Conservation (phyloP, 352 stramenopile species). For the Pythium plurisporium region DNA sequence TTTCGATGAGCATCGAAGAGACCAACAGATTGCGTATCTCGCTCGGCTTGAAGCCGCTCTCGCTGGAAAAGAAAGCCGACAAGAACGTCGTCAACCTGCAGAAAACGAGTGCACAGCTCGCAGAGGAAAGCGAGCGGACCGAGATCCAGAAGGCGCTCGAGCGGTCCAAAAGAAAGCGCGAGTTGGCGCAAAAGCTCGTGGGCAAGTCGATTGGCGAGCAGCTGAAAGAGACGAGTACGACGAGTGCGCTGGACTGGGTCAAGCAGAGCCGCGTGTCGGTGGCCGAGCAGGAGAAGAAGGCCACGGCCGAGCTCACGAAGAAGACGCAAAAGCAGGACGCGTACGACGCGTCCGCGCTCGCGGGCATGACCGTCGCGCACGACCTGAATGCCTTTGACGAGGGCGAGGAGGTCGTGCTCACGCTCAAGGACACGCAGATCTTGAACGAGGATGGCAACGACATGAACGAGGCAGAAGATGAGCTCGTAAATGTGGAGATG, state of each 20-base stretch:
- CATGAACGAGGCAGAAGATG: constrained; percentile 72
- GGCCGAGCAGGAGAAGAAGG: constrained; percentile 12
- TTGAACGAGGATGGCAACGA: constrained; percentile 78
- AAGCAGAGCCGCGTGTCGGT: constrained; percentile 45
- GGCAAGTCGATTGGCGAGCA: constrained; percentile 75
- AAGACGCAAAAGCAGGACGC: constrained; percentile 2
- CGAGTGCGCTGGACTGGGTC: constrained; percentile 65
- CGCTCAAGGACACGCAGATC: constrained; percentile 89
- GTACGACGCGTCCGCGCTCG: constrained; percentile 75
- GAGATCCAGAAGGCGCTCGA: constrained; percentile 53
- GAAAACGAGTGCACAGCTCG: constrained; percentile 57
- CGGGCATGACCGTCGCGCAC: constrained; percentile 90
- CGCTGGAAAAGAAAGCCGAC: constrained; percentile 41
- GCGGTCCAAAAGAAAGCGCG: constrained; percentile 63
- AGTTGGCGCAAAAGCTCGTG: constrained; percentile 62
- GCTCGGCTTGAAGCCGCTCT: constrained; percentile 73
- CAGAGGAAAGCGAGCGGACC: constrained; percentile 38
- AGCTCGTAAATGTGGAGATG: constrained; percentile 85
- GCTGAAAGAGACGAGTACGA: constrained; percentile 32
- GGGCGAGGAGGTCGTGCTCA: constrained; percentile 92
- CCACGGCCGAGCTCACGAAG: not conserved
- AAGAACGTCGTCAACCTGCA: constrained; percentile 58
- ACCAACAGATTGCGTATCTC: constrained; percentile 70
- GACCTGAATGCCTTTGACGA: constrained; percentile 82
- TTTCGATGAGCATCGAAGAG: constrained; percentile 79